phyloP scores from a whole-genome alignment of 805 yeast genomes.

The Zygotorulaspora chibaensis region DNA sequence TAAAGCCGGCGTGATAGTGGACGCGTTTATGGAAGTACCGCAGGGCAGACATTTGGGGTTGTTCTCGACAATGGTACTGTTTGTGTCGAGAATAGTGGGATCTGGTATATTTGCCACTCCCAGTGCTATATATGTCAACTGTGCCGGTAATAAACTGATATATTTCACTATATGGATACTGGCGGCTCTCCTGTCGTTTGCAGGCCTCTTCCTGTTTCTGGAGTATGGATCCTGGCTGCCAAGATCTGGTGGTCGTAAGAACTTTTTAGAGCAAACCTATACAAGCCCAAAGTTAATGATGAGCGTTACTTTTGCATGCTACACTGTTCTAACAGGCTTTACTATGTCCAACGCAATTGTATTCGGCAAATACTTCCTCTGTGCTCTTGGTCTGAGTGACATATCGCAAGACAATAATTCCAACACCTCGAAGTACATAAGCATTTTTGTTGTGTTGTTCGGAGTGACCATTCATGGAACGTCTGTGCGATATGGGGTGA shows the following conservation, averaged over 20 bases:
- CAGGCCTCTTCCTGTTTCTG: slow-evolving; percentile 61
- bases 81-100: slow-evolving; percentile 67
- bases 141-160: slow-evolving; percentile 61
- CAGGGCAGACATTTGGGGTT: slow-evolving; percentile 74
- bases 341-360: slow-evolving; percentile 52
- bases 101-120: slow-evolving; percentile 77
- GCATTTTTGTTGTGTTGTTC: slow-evolving; percentile 37
- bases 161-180: slow-evolving; percentile 61
- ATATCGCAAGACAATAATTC: slow-evolving; percentile 35
- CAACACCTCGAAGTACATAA: slow-evolving; percentile 41
- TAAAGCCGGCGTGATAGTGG: slow-evolving; percentile 7
- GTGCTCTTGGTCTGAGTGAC: slow-evolving; percentile 41
- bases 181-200: slow-evolving; percentile 58
- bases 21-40: slow-evolving; percentile 39
- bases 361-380: slow-evolving; percentile 56
- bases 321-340: slow-evolving; percentile 51
- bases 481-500: slow-evolving; percentile 56
- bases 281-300: slow-evolving; percentile 54
- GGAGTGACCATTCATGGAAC: slow-evolving; percentile 49
- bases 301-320: slow-evolving; percentile 47
- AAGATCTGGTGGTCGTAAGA: slow-evolving; percentile 71
- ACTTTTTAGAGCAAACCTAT: slow-evolving; percentile 64
- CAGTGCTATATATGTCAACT: slow-evolving; percentile 58
- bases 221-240: slow-evolving; percentile 72
- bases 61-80: slow-evolving; percentile 58